Conservation (phyloP, 352 stramenopile species). For the Phytophthora idaei region DNA sequence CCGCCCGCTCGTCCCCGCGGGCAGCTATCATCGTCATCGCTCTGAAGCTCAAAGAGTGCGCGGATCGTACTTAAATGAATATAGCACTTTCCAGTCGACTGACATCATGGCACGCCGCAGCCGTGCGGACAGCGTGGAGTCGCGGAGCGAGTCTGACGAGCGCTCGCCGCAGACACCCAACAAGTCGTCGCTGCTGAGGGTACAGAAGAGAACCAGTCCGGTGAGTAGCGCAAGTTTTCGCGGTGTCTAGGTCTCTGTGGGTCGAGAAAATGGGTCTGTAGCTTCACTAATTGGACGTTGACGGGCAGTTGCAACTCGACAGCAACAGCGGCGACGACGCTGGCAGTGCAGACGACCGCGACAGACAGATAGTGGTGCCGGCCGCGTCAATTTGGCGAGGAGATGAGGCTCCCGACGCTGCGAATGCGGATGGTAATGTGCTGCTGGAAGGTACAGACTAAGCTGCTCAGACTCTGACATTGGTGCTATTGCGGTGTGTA, state of each 20-base stretch:
- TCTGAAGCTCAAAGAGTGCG: not conserved
- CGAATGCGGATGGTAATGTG: conserved; percentile 33
- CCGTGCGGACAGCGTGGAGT: conserved; percentile 2
- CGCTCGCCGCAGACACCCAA: conserved; percentile 24
- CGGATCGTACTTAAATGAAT: conserved; percentile 26
- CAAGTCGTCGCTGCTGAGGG: conserved; percentile 31
- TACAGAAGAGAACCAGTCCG: conserved; percentile 29
- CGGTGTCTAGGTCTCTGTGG: not conserved
- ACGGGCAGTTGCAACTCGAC: conserved; percentile 29
- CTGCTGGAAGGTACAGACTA: not conserved
- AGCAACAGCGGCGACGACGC: conserved; percentile 26
- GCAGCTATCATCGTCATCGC: conserved; percentile 5
- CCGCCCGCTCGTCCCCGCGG: conserved; percentile 15
- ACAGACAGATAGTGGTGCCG: conserved; percentile 13
- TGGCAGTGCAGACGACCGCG: conserved; percentile 25
- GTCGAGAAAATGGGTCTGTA: conserved; percentile 1
- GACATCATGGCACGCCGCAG: conserved; percentile 13
- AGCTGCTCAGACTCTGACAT: not conserved
- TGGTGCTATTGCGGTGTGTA: not conserved
- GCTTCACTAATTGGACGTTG: conserved; percentile 1
- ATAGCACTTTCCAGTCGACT: conserved; percentile 1
- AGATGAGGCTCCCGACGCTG: conserved; percentile 16
- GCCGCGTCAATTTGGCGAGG: conserved; percentile 30
- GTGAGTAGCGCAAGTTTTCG: conserved; percentile 10
- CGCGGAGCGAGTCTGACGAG: conserved; percentile 28